Conservation (phyloP, 305 asterid genomes). For the Fraxinus sp. region DNA sequence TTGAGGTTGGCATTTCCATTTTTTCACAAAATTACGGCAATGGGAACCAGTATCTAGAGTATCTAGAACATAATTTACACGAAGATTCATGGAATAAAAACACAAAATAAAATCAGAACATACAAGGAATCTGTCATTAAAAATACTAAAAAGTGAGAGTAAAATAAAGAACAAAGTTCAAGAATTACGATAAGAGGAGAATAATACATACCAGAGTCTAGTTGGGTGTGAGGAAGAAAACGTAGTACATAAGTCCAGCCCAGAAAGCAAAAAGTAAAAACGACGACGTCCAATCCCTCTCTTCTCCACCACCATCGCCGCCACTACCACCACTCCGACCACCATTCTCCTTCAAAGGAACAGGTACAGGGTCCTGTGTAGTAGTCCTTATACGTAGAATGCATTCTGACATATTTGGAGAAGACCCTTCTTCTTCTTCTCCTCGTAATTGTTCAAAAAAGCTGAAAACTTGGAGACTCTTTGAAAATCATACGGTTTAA, state of each 20-base stretch:
- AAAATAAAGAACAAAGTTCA: neutral
- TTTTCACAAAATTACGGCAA: neutral
- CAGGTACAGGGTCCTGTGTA: conserved; percentile 40
- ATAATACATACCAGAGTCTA: conserved; percentile 70
- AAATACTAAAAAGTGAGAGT: neutral
- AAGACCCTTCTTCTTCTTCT: conserved; percentile 17
- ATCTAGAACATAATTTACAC: neutral
- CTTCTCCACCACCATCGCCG: conserved; percentile 44
- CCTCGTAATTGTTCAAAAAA: neutral
- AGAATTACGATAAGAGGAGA: neutral
- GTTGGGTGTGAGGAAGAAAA: conserved; percentile 69
- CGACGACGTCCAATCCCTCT: conserved; percentile 89
- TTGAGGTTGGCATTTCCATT: neutral
- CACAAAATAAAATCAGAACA: neutral
- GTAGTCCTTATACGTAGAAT: conserved; percentile 35
- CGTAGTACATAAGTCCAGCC: conserved; percentile 79
- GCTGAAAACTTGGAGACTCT: conserved; percentile 17
- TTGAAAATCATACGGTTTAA: neutral
- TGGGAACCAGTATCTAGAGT: neutral
- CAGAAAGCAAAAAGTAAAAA: conserved; percentile 68
- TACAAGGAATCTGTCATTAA: neutral
- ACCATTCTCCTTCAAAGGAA: conserved; percentile 30
- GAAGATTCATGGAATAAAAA: neutral
- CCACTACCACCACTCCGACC: conserved; percentile 14
- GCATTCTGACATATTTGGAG: conserved; percentile 43